Conservation (phyloP, 306 rosid genomes). For the Trichosanthes cucumerina region DNA sequence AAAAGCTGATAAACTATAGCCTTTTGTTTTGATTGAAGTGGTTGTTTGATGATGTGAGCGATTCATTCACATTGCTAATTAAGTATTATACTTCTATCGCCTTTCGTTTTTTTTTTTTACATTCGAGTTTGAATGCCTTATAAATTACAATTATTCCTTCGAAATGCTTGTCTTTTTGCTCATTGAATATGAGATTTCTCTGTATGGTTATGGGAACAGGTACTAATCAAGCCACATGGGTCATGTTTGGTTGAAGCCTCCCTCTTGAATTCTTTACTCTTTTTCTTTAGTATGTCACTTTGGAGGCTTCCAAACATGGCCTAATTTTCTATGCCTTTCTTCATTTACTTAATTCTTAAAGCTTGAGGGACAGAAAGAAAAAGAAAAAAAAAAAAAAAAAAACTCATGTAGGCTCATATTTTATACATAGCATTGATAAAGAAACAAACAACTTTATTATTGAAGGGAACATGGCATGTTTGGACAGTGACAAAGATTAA, state of each 20-base stretch:
- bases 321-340: neutral
- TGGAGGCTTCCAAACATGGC: constrained; percentile 15
- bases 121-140: neutral
- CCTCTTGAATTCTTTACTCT: constrained; percentile 14
- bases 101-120: neutral
- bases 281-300: constrained; percentile 1
- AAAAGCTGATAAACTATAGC: neutral
- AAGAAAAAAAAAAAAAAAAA: neutral
- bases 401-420: neutral
- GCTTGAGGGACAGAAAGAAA: constrained; percentile 6
- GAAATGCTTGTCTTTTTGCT: constrained; percentile 15
- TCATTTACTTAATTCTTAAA: constrained; percentile 8
- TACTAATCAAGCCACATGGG: constrained; percentile 40
- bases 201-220: constrained; percentile 19
- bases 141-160: neutral
- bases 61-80: constrained; percentile 1
- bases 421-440: neutral
- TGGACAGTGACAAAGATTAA: constrained; percentile 29
- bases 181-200: constrained; percentile 13
- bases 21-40: neutral
- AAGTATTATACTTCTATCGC: neutral
- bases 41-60: neutral
- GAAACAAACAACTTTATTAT: neutral
- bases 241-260: constrained; percentile 19
- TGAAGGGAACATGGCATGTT: constrained; percentile 25